These are phyloP conservation scores for Drechslerella stenobrocha DNA, from an alignment of 2,329 filamentous ascomycete species.

Conservation along the genomic window DNA sequence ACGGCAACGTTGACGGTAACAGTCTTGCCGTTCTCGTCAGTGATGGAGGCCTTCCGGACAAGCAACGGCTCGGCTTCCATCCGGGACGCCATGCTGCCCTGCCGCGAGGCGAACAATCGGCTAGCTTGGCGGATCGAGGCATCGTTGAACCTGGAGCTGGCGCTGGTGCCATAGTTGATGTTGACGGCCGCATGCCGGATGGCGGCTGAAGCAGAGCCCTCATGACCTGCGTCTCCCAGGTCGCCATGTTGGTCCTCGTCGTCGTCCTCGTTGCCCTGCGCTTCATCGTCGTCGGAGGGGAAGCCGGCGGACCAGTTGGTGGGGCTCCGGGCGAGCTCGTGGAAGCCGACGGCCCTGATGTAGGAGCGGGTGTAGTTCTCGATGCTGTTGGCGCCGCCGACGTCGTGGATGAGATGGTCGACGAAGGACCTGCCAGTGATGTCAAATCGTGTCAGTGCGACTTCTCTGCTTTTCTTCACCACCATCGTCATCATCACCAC, in stretches of 20 bases:
- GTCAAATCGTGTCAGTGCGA: no score
- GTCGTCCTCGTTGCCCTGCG: no score
- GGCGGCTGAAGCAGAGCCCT: slow-evolving; percentile 26
- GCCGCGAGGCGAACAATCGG: slow-evolving; percentile 55
- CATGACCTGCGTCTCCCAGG: slow-evolving; percentile 19
- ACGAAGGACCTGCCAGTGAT: slow-evolving; percentile 48
- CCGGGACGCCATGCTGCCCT: slow-evolving; percentile 57
- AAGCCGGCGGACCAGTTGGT: slow-evolving; percentile 43
- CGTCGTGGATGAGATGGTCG: slow-evolving; percentile 59
- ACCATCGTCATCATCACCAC: no score
- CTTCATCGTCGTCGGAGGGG: slow-evolving; percentile 40
- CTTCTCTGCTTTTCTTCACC: no score
- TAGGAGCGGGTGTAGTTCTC: slow-evolving; percentile 91
- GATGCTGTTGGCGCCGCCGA: slow-evolving; percentile 89
- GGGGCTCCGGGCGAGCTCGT: slow-evolving; percentile 72
- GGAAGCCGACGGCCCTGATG: slow-evolving; percentile 85
- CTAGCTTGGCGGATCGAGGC: slow-evolving; percentile 63
- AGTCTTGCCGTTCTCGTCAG: slow-evolving; percentile 75
- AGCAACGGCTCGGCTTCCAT: slow-evolving; percentile 71
- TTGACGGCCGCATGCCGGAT: slow-evolving; percentile 16
- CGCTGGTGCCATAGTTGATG: slow-evolving; percentile 33
- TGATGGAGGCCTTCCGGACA: slow-evolving; percentile 71
- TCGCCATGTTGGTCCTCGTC: slow-evolving; percentile 32
- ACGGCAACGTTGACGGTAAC: slow-evolving; percentile 76
- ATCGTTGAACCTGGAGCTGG: slow-evolving; percentile 56